Evolutionary conservation across 306 rosid species (phyloP).

Genomic region (Medicago truncatula): DNA sequence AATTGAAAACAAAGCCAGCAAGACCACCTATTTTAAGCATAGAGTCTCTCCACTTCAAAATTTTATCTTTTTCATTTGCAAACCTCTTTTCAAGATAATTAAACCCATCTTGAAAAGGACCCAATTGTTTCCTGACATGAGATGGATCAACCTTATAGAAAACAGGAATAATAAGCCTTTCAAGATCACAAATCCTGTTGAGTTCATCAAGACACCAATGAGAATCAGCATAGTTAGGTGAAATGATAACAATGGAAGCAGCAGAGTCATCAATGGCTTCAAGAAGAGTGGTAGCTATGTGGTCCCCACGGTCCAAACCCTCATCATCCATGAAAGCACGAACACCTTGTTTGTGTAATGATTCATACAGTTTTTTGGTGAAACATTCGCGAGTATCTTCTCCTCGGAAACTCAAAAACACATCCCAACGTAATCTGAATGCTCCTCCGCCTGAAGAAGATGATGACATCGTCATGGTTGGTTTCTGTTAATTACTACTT

Average conservation of each 20-base stretch:
- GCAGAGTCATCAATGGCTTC: conserved; percentile 49
- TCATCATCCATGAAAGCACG: conserved; percentile 52
- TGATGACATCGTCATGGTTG: background rate
- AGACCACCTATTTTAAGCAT: conserved; percentile 30
- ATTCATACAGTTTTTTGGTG: conserved; percentile 36
- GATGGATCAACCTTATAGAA: conserved; percentile 48
- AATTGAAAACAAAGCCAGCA: conserved; percentile 26
- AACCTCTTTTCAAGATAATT: background rate
- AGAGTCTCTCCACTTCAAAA: conserved; percentile 38
- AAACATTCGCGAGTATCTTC: conserved; percentile 42
- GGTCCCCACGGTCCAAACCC: conserved; percentile 45
- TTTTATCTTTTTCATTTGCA: background rate
- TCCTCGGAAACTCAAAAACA: conserved; percentile 60
- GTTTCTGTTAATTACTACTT: too few relatives aligned
- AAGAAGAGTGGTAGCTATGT: background rate
- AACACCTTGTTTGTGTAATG: conserved; percentile 4
- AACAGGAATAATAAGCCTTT: conserved; percentile 45
- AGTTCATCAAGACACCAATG: conserved; percentile 56
- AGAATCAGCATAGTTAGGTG: conserved; percentile 44
- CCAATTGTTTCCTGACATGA: conserved; percentile 35
- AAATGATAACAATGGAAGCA: conserved; percentile 49
- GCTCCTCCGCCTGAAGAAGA: background rate
- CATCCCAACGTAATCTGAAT: conserved; percentile 43
- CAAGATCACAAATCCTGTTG: conserved; percentile 24
- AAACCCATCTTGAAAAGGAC: conserved; percentile 30